Conservation (phyloP, 2,329 filamentous ascomycete species). For the Xenoacremonium recifei region DNA sequence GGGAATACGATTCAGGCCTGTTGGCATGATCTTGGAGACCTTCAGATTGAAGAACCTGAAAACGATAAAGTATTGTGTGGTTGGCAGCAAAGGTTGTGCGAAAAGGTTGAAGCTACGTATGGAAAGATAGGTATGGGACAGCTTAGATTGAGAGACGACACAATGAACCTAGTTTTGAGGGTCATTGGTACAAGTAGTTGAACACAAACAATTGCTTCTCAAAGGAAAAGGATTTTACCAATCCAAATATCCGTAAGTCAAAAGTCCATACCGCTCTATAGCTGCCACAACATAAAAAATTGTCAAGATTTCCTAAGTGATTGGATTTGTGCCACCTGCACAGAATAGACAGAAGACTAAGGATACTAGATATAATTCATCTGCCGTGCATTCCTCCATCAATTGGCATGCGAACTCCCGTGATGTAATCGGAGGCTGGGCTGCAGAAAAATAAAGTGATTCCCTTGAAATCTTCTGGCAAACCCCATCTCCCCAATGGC, state of each 20-base stretch:
- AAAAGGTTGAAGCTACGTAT: not conserved
- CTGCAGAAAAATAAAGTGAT: conserved; percentile 6
- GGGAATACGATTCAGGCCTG: not conserved
- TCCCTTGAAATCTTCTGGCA: conserved; percentile 3
- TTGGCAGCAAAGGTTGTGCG: not conserved
- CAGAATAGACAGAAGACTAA: no score
- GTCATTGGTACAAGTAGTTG: no score
- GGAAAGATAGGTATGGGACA: not conserved
- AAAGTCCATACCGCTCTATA: no score
- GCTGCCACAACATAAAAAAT: no score
- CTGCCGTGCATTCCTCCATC: conserved; percentile 5
- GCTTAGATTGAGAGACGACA: not conserved
- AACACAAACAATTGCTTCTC: no score
- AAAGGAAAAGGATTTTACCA: no score
- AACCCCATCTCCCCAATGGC: conserved; percentile 3
- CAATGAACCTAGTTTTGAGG: no score
- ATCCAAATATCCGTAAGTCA: no score
- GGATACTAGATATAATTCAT: no score
- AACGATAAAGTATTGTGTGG: not conserved
- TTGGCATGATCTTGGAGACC: not conserved
- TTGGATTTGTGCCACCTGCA: no score
- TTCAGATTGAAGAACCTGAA: not conserved
- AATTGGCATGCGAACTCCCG: conserved; percentile 3
- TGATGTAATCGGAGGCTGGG: conserved; percentile 5
- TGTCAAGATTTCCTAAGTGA: no score